Percentiles rank a stretch among this genome's conserved stretches.
These are phyloP conservation scores for Dalbergia cochinchinensis DNA, from an alignment of 306 rosid genomes.

Conservation along the genomic window DNA sequence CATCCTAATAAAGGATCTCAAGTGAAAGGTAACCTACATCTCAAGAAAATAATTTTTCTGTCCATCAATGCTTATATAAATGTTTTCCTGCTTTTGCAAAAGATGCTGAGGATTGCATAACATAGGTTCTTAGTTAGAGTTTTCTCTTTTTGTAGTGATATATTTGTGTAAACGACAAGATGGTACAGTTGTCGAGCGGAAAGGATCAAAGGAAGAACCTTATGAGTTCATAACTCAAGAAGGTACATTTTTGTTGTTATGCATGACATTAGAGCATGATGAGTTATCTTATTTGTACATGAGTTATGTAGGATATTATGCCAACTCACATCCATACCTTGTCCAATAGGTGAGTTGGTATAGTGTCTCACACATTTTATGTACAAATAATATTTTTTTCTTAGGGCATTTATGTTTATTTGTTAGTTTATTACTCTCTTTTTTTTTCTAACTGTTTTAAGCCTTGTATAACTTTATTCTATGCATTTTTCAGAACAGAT, in stretches of 20 bases:
- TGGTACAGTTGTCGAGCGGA: slow-evolving; percentile 59
- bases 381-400: too few species aligned
- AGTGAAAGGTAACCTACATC: slow-evolving; percentile 63
- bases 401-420: background rate
- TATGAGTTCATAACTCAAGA: slow-evolving; percentile 62
- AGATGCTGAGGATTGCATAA: background rate
- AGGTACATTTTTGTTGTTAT: slow-evolving; percentile 49
- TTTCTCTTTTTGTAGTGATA: slow-evolving; percentile 51
- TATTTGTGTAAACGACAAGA: slow-evolving; percentile 62
- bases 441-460: background rate
- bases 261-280: background rate
- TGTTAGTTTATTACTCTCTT: background rate
- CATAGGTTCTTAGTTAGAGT: background rate
- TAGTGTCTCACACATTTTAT: too few species aligned
- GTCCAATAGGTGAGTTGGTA: too few species aligned
- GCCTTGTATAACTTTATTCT: slow-evolving; percentile 4
- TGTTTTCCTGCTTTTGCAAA: background rate
- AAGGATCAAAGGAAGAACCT: slow-evolving; percentile 69
- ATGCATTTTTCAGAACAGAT: slow-evolving; percentile 57
- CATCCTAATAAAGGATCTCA: slow-evolving; percentile 68
- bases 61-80: background rate
- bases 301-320: too few species aligned
- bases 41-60: slow-evolving; percentile 20
- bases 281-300: too few species aligned
- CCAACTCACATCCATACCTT: too few species aligned